Evolutionary conservation across 495 filamentous ascomycete species (phyloP).

Genomic region (Terfezia boudieri): DNA sequence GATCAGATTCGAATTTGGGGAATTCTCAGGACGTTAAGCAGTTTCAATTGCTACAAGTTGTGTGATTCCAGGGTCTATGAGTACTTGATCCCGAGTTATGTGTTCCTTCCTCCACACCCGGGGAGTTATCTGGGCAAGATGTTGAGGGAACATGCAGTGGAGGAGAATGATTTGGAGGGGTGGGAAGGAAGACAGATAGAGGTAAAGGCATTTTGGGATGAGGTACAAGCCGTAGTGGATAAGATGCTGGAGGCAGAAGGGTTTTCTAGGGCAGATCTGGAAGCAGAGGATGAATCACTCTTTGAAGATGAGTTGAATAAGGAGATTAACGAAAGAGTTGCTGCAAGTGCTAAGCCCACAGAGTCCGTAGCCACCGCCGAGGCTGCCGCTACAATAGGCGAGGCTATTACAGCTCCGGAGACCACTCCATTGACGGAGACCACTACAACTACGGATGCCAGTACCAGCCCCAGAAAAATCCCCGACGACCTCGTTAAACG

Average conservation of each 20-base stretch:
- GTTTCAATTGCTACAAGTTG: conserved; percentile 76
- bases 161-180: conserved; percentile 43
- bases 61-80: conserved; percentile 93
- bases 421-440: not conserved
- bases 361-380: not conserved
- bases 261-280: not conserved
- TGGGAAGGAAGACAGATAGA: conserved; percentile 50
- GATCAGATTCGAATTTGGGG: conserved; percentile 89
- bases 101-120: conserved; percentile 78
- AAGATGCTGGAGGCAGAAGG: conserved; percentile 33
- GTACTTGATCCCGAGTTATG: conserved; percentile 79
- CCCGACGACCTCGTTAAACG: conserved; percentile 30
- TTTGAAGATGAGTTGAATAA: conserved; percentile 2
- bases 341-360: not conserved
- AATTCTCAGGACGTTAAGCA: conserved; percentile 55
- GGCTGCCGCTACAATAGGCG: not conserved
- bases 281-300: conserved; percentile 15
- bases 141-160: conserved; percentile 45
- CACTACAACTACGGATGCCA: conserved; percentile 1
- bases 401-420: not conserved
- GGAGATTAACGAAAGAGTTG: conserved; percentile 1
- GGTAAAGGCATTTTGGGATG: conserved; percentile 56
- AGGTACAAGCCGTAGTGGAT: conserved; percentile 51
- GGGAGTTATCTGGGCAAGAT: conserved; percentile 62
- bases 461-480: not conserved